Evolutionary conservation across 441 rosid species (phyloP).

Genomic region (Adansonia grandidieri): DNA sequence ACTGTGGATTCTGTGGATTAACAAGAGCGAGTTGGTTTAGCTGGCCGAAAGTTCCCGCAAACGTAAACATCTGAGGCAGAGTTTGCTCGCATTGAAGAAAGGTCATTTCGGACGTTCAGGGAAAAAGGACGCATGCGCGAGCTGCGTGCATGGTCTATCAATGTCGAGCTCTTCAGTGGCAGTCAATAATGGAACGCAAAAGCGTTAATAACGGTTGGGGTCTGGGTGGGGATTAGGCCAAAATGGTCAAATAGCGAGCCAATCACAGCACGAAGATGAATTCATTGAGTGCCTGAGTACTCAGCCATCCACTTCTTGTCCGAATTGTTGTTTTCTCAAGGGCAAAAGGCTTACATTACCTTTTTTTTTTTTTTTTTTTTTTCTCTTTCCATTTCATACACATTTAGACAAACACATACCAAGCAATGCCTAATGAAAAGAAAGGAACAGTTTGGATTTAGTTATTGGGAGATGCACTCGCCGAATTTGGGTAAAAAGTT

Average conservation of each 20-base stretch:
- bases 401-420: neutral
- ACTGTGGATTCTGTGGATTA: neutral
- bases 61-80: neutral
- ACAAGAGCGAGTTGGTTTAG: too few species aligned
- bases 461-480: neutral
- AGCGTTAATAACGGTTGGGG: conserved; percentile 13
- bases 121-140: conserved; percentile 36
- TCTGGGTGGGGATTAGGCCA: neutral
- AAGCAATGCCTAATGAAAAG: neutral
- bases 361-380: too few species aligned
- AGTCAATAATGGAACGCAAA: conserved; percentile 24
- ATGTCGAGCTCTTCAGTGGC: conserved; percentile 24
- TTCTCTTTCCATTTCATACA: neutral
- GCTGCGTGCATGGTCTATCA: conserved; percentile 34
- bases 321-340: neutral
- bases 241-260: neutral
- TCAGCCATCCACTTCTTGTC: neutral
- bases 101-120: conserved; percentile 15
- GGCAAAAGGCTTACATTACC: conserved; percentile 17
- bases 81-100: neutral
- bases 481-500: neutral
- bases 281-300: conserved; percentile 4
- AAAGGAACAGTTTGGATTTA: conserved; percentile 9
- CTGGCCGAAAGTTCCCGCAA: neutral
- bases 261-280: neutral